phyloP scores from a whole-genome alignment of 306 rosid genomes.

The Vicia sativa region DNA sequence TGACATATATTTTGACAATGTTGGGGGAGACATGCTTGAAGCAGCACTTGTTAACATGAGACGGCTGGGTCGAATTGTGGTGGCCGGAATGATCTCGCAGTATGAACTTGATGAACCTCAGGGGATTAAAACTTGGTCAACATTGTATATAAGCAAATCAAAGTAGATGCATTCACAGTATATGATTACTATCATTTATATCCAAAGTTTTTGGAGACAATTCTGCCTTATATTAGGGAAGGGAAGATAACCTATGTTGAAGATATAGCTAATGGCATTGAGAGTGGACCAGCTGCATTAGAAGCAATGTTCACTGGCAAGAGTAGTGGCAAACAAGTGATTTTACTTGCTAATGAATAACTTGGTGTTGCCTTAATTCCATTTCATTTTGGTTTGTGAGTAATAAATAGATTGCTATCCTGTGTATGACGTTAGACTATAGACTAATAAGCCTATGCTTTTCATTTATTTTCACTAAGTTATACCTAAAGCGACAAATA shows the following conservation, averaged over 20 bases:
- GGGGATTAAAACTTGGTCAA: constrained; percentile 51
- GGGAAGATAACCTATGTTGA: constrained; percentile 55
- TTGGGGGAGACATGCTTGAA: constrained; percentile 65
- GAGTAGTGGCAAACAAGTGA: constrained; percentile 44
- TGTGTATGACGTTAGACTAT: not conserved
- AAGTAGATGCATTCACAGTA: constrained; percentile 59
- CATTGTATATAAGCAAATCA: constrained; percentile 43
- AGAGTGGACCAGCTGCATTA: constrained; percentile 42
- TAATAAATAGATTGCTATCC: not conserved
- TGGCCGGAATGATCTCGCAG: constrained; percentile 65
- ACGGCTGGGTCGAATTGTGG: constrained; percentile 48
- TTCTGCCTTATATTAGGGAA: constrained; percentile 57
- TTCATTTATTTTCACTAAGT: not conserved
- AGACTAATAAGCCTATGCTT: not conserved
- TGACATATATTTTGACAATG: constrained; percentile 74
- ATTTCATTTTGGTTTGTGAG: not conserved
- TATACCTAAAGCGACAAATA: no score
- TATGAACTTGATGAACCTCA: constrained; percentile 57
- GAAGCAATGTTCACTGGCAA: constrained; percentile 43
- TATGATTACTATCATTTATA: constrained; percentile 50
- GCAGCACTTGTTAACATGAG: constrained; percentile 62
- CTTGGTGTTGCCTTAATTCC: not conserved
- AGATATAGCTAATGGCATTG: constrained; percentile 41
- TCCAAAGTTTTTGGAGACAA: constrained; percentile 57
- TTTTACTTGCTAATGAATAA: constrained; percentile 37